Conservation (phyloP, 2,329 filamentous ascomycete species). For the Sarocladiaceae sp. region DNA sequence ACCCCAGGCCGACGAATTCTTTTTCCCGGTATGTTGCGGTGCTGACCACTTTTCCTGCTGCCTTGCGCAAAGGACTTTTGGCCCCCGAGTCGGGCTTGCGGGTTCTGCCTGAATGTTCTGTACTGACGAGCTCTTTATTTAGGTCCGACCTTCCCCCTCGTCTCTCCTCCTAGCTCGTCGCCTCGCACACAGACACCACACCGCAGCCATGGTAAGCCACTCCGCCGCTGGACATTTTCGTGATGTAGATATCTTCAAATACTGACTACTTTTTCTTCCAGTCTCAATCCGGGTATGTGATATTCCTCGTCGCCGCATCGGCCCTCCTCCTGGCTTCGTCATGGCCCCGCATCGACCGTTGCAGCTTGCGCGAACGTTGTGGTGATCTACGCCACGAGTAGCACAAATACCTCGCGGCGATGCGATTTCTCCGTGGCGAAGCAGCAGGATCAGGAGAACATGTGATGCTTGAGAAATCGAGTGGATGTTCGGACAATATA, state of each 20-base stretch:
- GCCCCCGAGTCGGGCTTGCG: background rate
- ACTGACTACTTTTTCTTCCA: slow-evolving; percentile 22
- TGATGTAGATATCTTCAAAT: slow-evolving; percentile 12
- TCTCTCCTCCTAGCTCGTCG: slow-evolving; percentile 11
- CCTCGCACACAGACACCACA: slow-evolving; percentile 18
- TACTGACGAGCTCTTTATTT: slow-evolving; percentile 10
- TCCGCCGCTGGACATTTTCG: background rate
- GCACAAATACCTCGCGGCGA: background rate
- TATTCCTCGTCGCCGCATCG: background rate
- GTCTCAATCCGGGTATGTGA: slow-evolving; percentile 67
- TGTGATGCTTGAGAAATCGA: background rate
- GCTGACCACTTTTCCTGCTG: background rate
- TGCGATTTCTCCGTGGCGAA: background rate
- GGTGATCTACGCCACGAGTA: slow-evolving; percentile 10
- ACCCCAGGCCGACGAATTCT: too few relatives aligned
- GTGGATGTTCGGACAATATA: background rate
- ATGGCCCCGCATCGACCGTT: slow-evolving; percentile 10
- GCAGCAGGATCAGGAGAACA: background rate
- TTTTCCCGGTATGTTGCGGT: background rate
- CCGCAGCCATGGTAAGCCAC: slow-evolving; percentile 37
- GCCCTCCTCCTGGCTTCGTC: slow-evolving; percentile 15
- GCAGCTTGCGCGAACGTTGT: background rate
- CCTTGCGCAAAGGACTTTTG: background rate
- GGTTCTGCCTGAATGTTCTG: background rate
- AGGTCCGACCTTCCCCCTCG: slow-evolving; percentile 7